Evolutionary conservation across 305 asterid genomes (phyloP), one percentile per base, ranked within the genome.

Genomic region (Plantago coronopus): DNA sequence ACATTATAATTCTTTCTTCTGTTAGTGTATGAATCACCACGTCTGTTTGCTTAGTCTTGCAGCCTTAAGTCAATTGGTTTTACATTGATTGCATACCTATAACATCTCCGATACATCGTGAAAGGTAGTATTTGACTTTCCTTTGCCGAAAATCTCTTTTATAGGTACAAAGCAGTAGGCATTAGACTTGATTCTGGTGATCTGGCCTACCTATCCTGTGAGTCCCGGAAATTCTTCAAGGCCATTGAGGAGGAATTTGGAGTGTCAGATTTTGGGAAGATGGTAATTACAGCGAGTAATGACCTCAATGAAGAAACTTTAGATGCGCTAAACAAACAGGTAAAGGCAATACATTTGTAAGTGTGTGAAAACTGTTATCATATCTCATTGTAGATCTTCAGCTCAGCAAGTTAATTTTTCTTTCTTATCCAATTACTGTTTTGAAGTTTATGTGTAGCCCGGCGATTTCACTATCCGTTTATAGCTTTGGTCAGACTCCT

Each of bases 271-370:
- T 89, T 94, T 71, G 95, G 96, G 67, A 87, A 70, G 80, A 89
- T 58, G 48, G 60, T 72, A 69, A 94, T 94, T 64, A 89, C 99
- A 8, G 99, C 99, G 48, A 94, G 99, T 72, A 94, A 94, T 71
- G 99, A 94, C 64, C 97, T 94, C 66, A 89, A 89, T 74, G 99
- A 94, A 78, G 99, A 94, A 81, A 94, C 99, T 22, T 60, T 94
- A 69, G 99, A 87, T 78, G 97, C 94, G 54, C 74, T 94, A 65
- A 94, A 94, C 86, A 94, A 94, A 72, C 99, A 94, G 97, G 99
- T 87, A 73, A 68, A 38, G 18, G 46, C 53, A 73, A 65, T 54
- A 48, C 40, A 31, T 48, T 23, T 11, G 48, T 53, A 29, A 61
- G 22, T 17, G 6, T 20, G 12, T 18, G 15, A n/a, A 34, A 67